Evolutionary conservation across 1,284 basidiomycete species (phyloP), one percentile per base, ranked within the genome.

Genomic region (Heterobasidion annosum): DNA sequence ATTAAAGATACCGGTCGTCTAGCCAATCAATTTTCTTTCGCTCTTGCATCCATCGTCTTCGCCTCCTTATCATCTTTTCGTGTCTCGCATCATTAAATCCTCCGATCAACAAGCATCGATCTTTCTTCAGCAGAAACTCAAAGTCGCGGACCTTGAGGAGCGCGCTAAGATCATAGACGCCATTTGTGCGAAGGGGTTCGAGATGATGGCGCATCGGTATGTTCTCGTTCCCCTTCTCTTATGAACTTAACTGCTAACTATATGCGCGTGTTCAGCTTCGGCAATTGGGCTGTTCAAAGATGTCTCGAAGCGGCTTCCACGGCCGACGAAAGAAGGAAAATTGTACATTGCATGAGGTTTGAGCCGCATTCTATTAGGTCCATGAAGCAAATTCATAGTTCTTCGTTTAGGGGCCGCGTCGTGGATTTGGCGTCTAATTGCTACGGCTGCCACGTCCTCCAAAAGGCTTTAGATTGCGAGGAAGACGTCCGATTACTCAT

Each of bases 101-200:
- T 90, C 88, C 6, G 89, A 91, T 63, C 88, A 91, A 63, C 88
- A 91, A 62, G 88, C 88, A 10, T 89, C 86, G n/a, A 91, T 91
- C 49, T 91, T 91, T 63, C 72, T 91, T 44, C 88, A 91, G 63
- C 88, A 91, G 66, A 91, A 91, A 65, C 76, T 91, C 59, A 91
- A 91, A 66, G 87, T 90, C 12, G 88, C 88, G 6, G 88, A 90
- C 61, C 60, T 74, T n/a, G 79, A 82, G 52, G 88, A 90, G 64
- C 75, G 89, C 1, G 77, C 75, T 8, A 89, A 88, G 67, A 91
- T 91, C 48, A 82, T 91, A 9, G 87, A 90, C 63, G 88, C 89
- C 49, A 91, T 91, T 56, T 89, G 87, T 56, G 75, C 81, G 40
- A 78, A 82, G 18, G 88, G 88, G 0, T 88, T 86, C 59, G 89